Base-by-base conservation (phyloP, 208 protist species). In the Wallacemonas sp. region DNA sequence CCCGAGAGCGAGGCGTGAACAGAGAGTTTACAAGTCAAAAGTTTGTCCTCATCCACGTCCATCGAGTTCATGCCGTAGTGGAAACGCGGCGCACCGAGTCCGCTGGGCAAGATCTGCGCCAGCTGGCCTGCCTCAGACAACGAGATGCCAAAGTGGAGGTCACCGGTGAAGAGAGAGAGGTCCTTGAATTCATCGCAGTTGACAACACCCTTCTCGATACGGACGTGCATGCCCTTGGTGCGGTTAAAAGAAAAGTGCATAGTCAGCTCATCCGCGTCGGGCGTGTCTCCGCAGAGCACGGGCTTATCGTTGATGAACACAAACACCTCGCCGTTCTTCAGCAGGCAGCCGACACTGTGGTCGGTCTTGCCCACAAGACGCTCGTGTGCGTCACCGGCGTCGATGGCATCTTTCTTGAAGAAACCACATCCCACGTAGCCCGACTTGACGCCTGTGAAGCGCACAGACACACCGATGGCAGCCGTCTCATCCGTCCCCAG, bases 181-280 rank as follows among this genome's bases (percentile, higher is more conserved):
- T 48, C 42, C 17, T 48, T 21, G 17, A 48, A 48, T 19, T 12
- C 19, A 19, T 12, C 42, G 42, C 42, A 48, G 42, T 48, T 48
- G 42, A 48, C 9, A 19, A 48, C 9, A n/a, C 19, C 19, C 9
- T 48, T 5, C 19, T 5, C 42, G 42, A 48, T 19, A 22, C 17
- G 17, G 17, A 48, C 42, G 22, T 19, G 17, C 42, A 48, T 48
- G 5, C 42, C 42, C 19, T 48, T 48, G 4, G 13, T 19, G 42
- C 42, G 42, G 42, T 48, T 19, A 48, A 48, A 48, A 9, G 42
- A 48, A n/a, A 48, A 48, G 19, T 48, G 42, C 42, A 48, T 48
- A 6, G 42, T 48, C 42, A 48, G 42, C 22, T 48, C 42, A 48
- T 48, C 42, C 9, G 5, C 13, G 22, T 5, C 8, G 5, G 9